A percentile compares a stretch with the other conserved stretches of the same genome.
phyloP scores from a whole-genome alignment of 306 rosid species.

The Gynostemma pentaphyllum region DNA sequence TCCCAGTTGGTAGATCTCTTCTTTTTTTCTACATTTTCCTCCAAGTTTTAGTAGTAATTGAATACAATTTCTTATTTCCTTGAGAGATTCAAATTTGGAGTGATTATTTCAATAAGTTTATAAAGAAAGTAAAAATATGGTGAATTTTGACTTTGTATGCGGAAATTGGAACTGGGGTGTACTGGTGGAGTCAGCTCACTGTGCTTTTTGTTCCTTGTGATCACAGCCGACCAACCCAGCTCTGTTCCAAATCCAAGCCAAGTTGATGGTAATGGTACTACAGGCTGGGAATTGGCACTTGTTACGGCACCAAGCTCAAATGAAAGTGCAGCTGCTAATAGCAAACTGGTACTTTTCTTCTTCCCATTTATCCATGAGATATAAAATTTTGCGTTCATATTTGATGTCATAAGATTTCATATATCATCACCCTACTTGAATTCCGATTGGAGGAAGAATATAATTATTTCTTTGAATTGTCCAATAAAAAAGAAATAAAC shows the following conservation, averaged over 20 bases:
- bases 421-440: neutral
- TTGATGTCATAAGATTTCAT: neutral
- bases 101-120: neutral
- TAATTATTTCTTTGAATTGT: no score
- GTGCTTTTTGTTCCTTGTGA: constrained; percentile 13
- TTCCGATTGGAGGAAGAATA: neutral
- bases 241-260: constrained; percentile 50
- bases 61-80: constrained; percentile 1
- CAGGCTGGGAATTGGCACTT: constrained; percentile 99
- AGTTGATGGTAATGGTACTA: constrained; percentile 60
- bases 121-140: neutral
- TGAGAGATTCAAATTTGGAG: constrained; percentile 2
- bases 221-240: constrained; percentile 57
- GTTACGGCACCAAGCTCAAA: constrained; percentile 95
- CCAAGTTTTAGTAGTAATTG: neutral
- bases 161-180: neutral
- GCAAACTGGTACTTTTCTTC: constrained; percentile 60
- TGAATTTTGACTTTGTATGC: neutral
- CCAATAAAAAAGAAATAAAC: no score
- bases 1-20: constrained; percentile 53
- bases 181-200: constrained; percentile 4
- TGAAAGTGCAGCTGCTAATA: constrained; percentile 58
- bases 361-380: neutral
- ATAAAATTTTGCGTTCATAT: neutral
- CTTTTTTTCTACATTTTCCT: constrained; percentile 12